A percentile compares a stretch with the other conserved stretches of the same genome.
Evolutionary conservation across 139 green algal genomes (phyloP).

Genomic region (Desmodesmus armatus): DNA sequence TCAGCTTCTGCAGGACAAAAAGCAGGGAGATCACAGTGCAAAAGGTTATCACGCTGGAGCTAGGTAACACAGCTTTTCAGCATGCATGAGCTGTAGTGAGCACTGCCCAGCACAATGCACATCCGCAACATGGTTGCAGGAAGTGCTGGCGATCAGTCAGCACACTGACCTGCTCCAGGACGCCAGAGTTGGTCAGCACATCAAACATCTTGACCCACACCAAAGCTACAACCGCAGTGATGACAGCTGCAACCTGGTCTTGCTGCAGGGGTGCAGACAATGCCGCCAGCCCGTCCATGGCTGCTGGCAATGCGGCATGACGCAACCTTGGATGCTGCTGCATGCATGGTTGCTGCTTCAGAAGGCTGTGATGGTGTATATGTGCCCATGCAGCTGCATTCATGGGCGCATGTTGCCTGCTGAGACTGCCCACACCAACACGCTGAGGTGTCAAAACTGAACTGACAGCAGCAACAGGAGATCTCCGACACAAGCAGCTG

Average conservation of each 20-base stretch:
- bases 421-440: no score
- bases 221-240: constrained; percentile 46
- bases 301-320: no score
- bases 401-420: no score
- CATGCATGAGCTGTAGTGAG: neutral
- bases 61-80: neutral
- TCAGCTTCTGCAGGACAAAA: constrained; percentile 83
- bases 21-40: neutral
- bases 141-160: neutral
- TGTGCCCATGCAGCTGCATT: no score
- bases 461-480: no score
- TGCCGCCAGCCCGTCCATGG: no score
- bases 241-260: constrained; percentile 31
- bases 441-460: no score
- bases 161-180: constrained; percentile 68
- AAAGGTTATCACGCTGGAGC: neutral
- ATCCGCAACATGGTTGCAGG: neutral
- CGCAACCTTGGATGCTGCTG: neutral
- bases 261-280: no score
- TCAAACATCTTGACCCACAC: constrained; percentile 81
- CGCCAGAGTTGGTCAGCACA: constrained; percentile 51
- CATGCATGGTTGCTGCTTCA: neutral
- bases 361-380: no score
- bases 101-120: neutral
- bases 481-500: no score